Evolutionary conservation across 2,329 filamentous ascomycete species (phyloP).

Genomic region (Dissoconium aciculare): DNA sequence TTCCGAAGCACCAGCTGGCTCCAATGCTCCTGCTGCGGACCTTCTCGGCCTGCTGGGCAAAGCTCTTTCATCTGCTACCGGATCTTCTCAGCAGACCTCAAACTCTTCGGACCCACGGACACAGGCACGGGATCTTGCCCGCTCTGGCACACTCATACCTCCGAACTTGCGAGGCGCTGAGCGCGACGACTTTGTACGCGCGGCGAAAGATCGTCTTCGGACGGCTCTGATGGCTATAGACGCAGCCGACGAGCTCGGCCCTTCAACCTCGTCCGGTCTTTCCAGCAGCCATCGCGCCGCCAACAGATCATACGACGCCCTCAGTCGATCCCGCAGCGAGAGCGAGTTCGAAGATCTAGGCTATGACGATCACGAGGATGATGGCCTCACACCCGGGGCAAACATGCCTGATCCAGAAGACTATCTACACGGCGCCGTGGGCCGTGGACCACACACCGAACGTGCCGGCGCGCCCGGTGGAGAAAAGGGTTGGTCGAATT

Average conservation of each 20-base stretch:
- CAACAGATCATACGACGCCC: conserved; percentile 37
- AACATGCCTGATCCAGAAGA: conserved; percentile 24
- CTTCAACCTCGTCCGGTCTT: conserved; percentile 11
- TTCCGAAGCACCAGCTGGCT: conserved; percentile 17
- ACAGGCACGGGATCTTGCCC: conserved; percentile 37
- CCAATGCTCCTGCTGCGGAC: conserved; percentile 40
- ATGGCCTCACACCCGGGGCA: too few species aligned
- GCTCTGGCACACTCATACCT: conserved; percentile 53
- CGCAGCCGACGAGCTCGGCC: conserved; percentile 12
- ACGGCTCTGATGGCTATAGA: conserved; percentile 65
- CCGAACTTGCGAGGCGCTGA: conserved; percentile 54
- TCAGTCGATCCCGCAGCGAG: conserved; percentile 74
- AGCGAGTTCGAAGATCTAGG: conserved; percentile 57
- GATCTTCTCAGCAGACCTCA: conserved; percentile 27
- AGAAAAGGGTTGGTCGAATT: conserved; percentile 21
- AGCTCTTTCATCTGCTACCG: conserved; percentile 49
- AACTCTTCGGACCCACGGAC: conserved; percentile 24
- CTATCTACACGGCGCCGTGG: conserved; percentile 11
- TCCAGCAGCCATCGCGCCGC: conserved; percentile 10
- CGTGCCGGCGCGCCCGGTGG: conserved; percentile 6
- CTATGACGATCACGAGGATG: too few species aligned
- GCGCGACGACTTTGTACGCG: conserved; percentile 56
- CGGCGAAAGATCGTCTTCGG: conserved; percentile 63
- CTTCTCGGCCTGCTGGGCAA: conserved; percentile 65
- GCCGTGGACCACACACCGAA: conserved; percentile 8